Percentiles rank a stretch among this genome's conserved stretches.
phyloP scores from a whole-genome alignment of 768 basidiomycete genomes.

The Amylocystis lapponica region DNA sequence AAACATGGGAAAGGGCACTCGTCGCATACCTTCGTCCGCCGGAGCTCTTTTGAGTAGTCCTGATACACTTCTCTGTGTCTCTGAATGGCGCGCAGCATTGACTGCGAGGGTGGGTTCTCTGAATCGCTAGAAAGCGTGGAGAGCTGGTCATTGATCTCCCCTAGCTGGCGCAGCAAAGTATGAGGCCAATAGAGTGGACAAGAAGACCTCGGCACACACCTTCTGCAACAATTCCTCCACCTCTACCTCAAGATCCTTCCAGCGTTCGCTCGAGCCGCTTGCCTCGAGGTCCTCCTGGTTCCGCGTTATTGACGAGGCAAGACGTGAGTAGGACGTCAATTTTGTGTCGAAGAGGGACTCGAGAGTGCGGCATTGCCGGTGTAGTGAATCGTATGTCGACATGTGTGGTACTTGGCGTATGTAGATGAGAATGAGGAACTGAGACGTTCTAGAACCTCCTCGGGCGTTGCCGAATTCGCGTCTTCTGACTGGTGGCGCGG shows the following conservation, averaged over 20 bases:
- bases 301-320: constrained; percentile 62
- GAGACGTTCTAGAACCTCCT: too few relatives aligned
- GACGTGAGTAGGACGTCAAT: constrained; percentile 83
- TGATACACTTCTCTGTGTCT: constrained; percentile 86
- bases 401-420: too few relatives aligned
- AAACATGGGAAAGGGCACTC: too few relatives aligned
- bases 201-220: constrained; percentile 47
- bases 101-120: constrained; percentile 66
- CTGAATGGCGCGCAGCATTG: constrained; percentile 85
- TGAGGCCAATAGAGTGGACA: background rate
- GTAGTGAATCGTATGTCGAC: constrained; percentile 83
- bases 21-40: constrained; percentile 69
- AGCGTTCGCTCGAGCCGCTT: constrained; percentile 63
- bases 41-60: constrained; percentile 81
- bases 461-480: too few relatives aligned
- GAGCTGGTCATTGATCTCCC: constrained; percentile 82
- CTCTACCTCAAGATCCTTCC: constrained; percentile 82
- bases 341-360: constrained; percentile 92
- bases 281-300: constrained; percentile 62
- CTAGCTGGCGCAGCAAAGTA: too few relatives aligned
- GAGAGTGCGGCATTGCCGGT: constrained; percentile 88
- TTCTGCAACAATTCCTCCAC: constrained; percentile 83
- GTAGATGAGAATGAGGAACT: too few relatives aligned
- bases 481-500: too few relatives aligned
- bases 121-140: constrained; percentile 60